phyloP scores from a whole-genome alignment of 805 yeast species.

The Hanseniaspora lachancei region DNA sequence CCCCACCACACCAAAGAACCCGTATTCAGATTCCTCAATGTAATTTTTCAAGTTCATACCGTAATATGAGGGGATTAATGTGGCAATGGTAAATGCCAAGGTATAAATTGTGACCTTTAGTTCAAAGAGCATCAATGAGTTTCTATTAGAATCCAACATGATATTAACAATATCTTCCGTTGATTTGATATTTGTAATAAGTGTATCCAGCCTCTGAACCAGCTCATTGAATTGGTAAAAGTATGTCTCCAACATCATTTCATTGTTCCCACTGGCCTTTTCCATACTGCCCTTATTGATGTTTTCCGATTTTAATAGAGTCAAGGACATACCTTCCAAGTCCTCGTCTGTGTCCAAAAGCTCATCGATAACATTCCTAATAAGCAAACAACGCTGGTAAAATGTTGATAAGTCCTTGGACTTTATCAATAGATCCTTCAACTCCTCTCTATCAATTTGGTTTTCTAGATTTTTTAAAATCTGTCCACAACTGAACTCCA shows the following conservation, averaged over 20 bases:
- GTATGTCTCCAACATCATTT: conserved; percentile 76
- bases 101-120: conserved; percentile 73
- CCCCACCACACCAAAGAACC: conserved; percentile 46
- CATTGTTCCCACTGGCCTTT: conserved; percentile 55
- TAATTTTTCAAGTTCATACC: conserved; percentile 78
- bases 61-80: conserved; percentile 73
- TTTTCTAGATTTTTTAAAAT: conserved; percentile 62
- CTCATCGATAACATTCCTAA: conserved; percentile 72
- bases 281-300: conserved; percentile 14
- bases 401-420: conserved; percentile 61
- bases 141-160: conserved; percentile 81
- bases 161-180: conserved; percentile 90
- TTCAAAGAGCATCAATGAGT: conserved; percentile 76
- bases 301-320: conserved; percentile 23
- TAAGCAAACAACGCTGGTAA: conserved; percentile 61
- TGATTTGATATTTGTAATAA: conserved; percentile 69
- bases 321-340: conserved; percentile 62
- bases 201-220: conserved; percentile 78
- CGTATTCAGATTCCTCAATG: conserved; percentile 52
- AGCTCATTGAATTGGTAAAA: conserved; percentile 86
- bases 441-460: conserved; percentile 60
- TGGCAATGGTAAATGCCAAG: conserved; percentile 72
- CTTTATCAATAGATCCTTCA: conserved; percentile 58
- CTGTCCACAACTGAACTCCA: conserved; percentile 43
- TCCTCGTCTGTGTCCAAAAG: conserved; percentile 78